Conservation (phyloP, 352 stramenopile species). For the Phytophthora fragariae region DNA sequence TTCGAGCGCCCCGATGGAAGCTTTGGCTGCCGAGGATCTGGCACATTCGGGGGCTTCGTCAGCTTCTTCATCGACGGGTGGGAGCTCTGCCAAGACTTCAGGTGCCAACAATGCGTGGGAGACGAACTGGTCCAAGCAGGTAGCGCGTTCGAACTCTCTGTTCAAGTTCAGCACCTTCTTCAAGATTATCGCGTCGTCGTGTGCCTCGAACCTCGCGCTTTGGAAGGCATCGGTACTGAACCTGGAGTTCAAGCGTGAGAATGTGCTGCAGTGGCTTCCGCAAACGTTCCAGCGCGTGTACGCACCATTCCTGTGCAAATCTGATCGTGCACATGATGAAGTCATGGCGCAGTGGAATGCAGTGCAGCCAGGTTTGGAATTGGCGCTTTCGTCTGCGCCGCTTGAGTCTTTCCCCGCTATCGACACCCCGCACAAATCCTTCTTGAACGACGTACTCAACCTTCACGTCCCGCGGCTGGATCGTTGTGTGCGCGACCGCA, state of each 20-base stretch:
- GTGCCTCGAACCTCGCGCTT: slow-evolving; percentile 68
- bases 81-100: slow-evolving; percentile 13
- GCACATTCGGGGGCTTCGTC: slow-evolving; percentile 14
- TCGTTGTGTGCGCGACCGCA: slow-evolving; percentile 81
- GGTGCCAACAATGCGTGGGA: slow-evolving; percentile 57
- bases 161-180: slow-evolving; percentile 79
- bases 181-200: slow-evolving; percentile 77
- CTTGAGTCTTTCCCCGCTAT: slow-evolving; percentile 76
- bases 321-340: slow-evolving; percentile 80
- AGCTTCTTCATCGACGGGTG: neutral
- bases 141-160: slow-evolving; percentile 67
- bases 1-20: slow-evolving; percentile 28
- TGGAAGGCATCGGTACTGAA: slow-evolving; percentile 76
- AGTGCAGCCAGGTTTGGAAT: slow-evolving; percentile 79
- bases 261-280: slow-evolving; percentile 80
- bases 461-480: slow-evolving; percentile 84
- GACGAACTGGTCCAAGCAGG: slow-evolving; percentile 81
- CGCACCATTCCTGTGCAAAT: slow-evolving; percentile 74
- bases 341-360: slow-evolving; percentile 71
- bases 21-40: slow-evolving; percentile 43
- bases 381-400: slow-evolving; percentile 64
- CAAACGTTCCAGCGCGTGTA: slow-evolving; percentile 80
- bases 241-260: slow-evolving; percentile 72
- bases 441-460: slow-evolving; percentile 82
- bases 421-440: slow-evolving; percentile 61